phyloP scores from a whole-genome alignment of 352 stramenopile species.

The Globisporangium heterothallicum region DNA sequence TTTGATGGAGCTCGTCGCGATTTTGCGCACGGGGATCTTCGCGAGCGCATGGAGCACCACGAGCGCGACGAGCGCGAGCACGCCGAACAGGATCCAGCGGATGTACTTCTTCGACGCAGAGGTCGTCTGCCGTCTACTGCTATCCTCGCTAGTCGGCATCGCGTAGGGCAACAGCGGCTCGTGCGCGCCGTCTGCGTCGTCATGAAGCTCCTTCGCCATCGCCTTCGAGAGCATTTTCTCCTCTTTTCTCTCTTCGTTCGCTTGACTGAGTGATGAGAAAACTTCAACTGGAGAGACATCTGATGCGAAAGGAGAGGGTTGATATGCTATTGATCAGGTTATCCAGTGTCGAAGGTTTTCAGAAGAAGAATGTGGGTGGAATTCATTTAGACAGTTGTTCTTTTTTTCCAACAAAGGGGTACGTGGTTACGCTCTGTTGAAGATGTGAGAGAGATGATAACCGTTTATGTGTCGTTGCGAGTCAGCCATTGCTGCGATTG shows the following conservation, averaged over 20 bases:
- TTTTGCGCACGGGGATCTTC: slow-evolving; percentile 42
- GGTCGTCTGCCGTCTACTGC: no score
- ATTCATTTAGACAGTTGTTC: no score
- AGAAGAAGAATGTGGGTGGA: no score
- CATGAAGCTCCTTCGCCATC: slow-evolving; percentile 13
- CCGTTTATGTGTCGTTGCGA: no score
- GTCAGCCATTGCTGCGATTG: neutral
- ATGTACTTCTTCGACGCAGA: slow-evolving; percentile 1
- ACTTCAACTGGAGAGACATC: slow-evolving; percentile 3
- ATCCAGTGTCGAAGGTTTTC: no score
- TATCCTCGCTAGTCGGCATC: no score
- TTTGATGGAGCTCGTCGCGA: slow-evolving; percentile 54
- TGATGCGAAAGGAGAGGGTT: no score
- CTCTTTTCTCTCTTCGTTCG: neutral
- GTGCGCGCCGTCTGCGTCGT: slow-evolving; percentile 5
- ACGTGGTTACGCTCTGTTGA: no score
- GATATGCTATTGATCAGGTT: no score
- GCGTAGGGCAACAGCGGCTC: slow-evolving; percentile 16
- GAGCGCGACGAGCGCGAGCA: slow-evolving; percentile 20
- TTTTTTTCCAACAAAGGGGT: no score
- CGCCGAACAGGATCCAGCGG: slow-evolving; percentile 9
- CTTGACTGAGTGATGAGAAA: slow-evolving; percentile 3
- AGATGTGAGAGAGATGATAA: no score
- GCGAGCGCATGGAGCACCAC: slow-evolving; percentile 35
- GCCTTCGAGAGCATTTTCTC: slow-evolving; percentile 10